Base-by-base conservation (phyloP, 2,329 filamentous ascomycete genomes). In the Fusarium mexicanum region DNA sequence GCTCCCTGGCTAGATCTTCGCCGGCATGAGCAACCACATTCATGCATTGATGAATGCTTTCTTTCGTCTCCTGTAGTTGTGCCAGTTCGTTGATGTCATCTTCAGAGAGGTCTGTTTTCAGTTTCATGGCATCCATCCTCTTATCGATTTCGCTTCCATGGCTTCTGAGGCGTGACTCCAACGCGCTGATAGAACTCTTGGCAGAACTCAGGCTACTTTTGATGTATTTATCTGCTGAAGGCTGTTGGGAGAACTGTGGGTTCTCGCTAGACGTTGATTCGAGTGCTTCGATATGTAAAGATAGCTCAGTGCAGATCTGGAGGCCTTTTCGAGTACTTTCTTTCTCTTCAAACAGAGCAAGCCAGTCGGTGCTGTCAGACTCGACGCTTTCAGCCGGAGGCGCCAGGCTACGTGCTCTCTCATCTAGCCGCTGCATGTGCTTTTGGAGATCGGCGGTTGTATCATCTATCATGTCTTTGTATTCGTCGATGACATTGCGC, bases 301-400 rank as follows among this genome's bases (percentile, higher is more conserved):
- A 78, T n/a, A 77, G 58, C 51, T 76, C 70, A 31, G 68, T 63
- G 51, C 73, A 78, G 37, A 78, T 74, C 40, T 64, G 54, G 14
- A 78, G 61, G 6, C 77, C 75, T 37, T 75, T 67, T 47, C 71
- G 63, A 12, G 76, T 76, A 67, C 73, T 77, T 55, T 72, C 61
- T 37, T 75, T 77, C 54, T 78, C 77, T 31, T 76, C 74, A 24
- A 74, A 47, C 24, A 78, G 64, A n/a, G 72, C 71, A 35, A 65
- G 57, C 72, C 75, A 73, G 40, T 70, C 71, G 37, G 40, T 60
- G 11, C 60, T 51, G 24, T 67, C 61, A n/a, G 64, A 63, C n/a
- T 69, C 67, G 38, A 53, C 37, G 16, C 41, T 55, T 9, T 71
- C 69, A n/a, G 64, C 41, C 3, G 43, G 24, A 14, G 61, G 53